A percentile compares a stretch with the other conserved stretches of the same genome.
These are phyloP conservation scores for Epichloe scottii DNA, from an alignment of 2,329 filamentous ascomycete genomes.

Conservation along the genomic window DNA sequence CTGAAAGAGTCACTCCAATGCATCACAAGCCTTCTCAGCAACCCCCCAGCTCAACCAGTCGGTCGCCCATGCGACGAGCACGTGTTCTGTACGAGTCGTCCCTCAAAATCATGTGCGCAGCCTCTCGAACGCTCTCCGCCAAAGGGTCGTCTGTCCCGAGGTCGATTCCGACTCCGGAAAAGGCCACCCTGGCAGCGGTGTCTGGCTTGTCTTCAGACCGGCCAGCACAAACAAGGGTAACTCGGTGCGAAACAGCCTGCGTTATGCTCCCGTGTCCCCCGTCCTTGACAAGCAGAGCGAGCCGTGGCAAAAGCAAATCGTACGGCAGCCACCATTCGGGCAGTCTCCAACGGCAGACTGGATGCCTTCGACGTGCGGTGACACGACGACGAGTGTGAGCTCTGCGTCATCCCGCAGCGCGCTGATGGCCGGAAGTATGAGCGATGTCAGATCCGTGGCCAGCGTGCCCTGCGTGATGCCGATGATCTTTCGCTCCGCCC, in stretches of 20 bases:
- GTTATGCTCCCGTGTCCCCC: slow-evolving; percentile 26
- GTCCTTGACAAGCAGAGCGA: slow-evolving; percentile 23
- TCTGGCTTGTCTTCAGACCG: slow-evolving; percentile 26
- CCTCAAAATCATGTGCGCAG: slow-evolving; percentile 14
- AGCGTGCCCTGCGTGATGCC: slow-evolving; percentile 27
- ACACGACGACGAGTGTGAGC: slow-evolving; percentile 21
- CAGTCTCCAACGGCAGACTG: slow-evolving; percentile 10
- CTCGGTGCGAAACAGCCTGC: slow-evolving; percentile 21
- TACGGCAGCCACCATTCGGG: slow-evolving; percentile 24
- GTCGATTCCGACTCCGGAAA: slow-evolving; percentile 22
- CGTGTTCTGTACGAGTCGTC: slow-evolving; percentile 13
- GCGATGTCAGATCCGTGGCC: slow-evolving; percentile 22
- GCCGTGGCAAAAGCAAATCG: slow-evolving; percentile 20
- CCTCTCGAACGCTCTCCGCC: slow-evolving; percentile 13
- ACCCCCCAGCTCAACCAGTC: slow-evolving; percentile 18
- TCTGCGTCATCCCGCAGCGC: slow-evolving; percentile 17
- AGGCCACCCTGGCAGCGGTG: slow-evolving; percentile 21
- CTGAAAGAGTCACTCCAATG: slow-evolving; percentile 16
- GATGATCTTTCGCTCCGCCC: slow-evolving; percentile 16
- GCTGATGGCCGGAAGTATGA: slow-evolving; percentile 25
- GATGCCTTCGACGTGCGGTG: slow-evolving; percentile 17
- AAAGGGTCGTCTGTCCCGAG: slow-evolving; percentile 22
- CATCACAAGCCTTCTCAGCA: slow-evolving; percentile 15
- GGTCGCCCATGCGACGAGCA: slow-evolving; percentile 13
- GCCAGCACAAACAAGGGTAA: slow-evolving; percentile 23